Conservation (phyloP, 148 eudicot species). For the Chenopodium album region DNA sequence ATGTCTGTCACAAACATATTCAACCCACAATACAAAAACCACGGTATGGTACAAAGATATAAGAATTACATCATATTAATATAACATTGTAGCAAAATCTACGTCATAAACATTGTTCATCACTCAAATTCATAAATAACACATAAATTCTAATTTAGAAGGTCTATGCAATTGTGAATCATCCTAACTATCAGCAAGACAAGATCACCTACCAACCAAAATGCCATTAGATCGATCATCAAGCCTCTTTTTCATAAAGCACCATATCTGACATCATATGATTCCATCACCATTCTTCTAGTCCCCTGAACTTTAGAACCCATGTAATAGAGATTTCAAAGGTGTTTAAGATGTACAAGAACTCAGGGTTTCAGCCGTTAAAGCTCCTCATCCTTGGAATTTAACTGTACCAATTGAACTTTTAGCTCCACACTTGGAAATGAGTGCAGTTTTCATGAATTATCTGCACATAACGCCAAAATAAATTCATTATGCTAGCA, state of each 20-base stretch:
- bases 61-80: conserved; percentile 7
- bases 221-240: conserved; percentile 21
- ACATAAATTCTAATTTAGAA: conserved; percentile 22
- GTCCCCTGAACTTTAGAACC: conserved; percentile 24
- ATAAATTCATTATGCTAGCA: neutral
- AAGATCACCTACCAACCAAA: conserved; percentile 18
- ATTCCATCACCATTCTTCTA: neutral
- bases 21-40: neutral
- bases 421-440: conserved; percentile 28
- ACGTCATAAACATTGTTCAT: conserved; percentile 20
- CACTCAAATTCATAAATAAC: conserved; percentile 7
- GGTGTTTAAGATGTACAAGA: conserved; percentile 1
- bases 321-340: conserved; percentile 18
- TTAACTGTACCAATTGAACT: conserved; percentile 9
- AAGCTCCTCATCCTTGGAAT: conserved; percentile 8
- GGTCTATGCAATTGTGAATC: conserved; percentile 2
- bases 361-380: conserved; percentile 14
- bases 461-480: conserved; percentile 21
- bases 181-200: conserved; percentile 19
- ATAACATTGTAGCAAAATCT: conserved; percentile 8
- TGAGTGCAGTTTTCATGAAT: conserved; percentile 11
- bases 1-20: neutral
- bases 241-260: conserved; percentile 13
- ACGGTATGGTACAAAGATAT: conserved; percentile 9
- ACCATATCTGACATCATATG: neutral